Base-by-base conservation (phyloP, 805 yeast genomes). In the Candida piceae region DNA sequence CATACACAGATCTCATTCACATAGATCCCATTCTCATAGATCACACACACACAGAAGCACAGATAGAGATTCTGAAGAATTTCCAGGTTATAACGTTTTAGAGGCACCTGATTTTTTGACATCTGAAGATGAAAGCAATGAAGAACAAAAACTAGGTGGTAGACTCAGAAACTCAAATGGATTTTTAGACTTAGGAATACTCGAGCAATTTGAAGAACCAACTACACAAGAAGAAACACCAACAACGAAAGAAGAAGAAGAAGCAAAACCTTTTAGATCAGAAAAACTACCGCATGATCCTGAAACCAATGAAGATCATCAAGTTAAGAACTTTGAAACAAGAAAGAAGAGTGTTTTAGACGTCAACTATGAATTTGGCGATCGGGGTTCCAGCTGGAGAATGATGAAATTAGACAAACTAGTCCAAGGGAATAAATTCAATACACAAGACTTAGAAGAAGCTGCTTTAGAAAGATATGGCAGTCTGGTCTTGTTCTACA, bases 361-460 rank as follows among this genome's bases (percentile, higher is more conserved):
- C 4, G 58, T 58, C 13, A 51, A 52, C 16, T 64, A 58, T 42
- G 53, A 48, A 21, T 64, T 62, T 53, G 69, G 69, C 1, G 69
- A 64, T 42, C 26, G 51, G 16, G 69, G 67, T 2, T 55, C 63
- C 1, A 44, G 39, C n/a, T 64, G 69, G 69, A 41, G 67, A 27
- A 52, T 60, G 62, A 60, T 60, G 46, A 64, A 64, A 42, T 46
- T 64, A 16, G 34, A 48, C 6, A 53, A 53, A 17, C 34, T 55
- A 1, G 31, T 44, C 17, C 45, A 48, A 29, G 36, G 40, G 15
- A 49, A 63, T 8, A 32, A 42, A 23, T 50, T 45, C 24, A 32
- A 38, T 6, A 26, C 41, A n/a, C 30, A 33, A 16, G 28, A 44
- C 4, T 37, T 49, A 3, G 58, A 57, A 25, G 52, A 52, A 4